phyloP scores from a whole-genome alignment of 148 eudicot genomes.

The Persicaria tinctoria region DNA sequence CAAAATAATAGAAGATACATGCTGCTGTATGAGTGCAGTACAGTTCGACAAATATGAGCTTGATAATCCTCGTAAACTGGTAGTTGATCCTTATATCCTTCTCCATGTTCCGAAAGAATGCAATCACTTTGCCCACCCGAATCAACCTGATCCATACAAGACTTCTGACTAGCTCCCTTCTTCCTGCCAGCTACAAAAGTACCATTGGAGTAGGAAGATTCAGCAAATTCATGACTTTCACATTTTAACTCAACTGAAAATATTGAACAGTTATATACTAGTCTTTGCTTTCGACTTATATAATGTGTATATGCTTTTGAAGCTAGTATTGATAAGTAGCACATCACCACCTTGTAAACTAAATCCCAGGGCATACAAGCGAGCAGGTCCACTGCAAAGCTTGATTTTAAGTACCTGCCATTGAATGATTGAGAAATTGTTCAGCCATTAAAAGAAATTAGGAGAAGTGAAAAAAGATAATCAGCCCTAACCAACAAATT shows the following conservation, averaged over 20 bases:
- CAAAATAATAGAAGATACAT: constrained; percentile 75
- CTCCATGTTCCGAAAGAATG: constrained; percentile 61
- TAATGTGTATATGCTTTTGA: too few relatives aligned
- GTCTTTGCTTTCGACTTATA: too few relatives aligned
- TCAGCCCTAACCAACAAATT: too few relatives aligned
- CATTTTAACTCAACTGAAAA: too few relatives aligned
- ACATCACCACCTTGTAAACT: constrained; percentile 56
- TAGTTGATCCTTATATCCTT: constrained; percentile 90
- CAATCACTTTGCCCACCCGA: constrained; percentile 55
- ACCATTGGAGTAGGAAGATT: not conserved
- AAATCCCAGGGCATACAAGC: constrained; percentile 91
- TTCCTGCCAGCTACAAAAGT: constrained; percentile 45
- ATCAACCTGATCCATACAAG: constrained; percentile 70
- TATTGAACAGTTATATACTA: too few relatives aligned
- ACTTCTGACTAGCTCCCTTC: constrained; percentile 64
- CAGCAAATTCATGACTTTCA: too few relatives aligned
- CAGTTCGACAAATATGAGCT: constrained; percentile 72
- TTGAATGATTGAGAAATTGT: too few relatives aligned
- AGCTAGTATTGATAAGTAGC: not conserved
- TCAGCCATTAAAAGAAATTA: not conserved
- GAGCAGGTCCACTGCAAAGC: constrained; percentile 62
- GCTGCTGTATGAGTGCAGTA: constrained; percentile 98
- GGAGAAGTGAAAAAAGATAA: not conserved
- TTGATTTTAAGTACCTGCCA: constrained; percentile 80
- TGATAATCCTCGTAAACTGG: constrained; percentile 65